Base-by-base conservation (phyloP, 2,329 filamentous ascomycete species). In the Neopestalotiopsis clavispora region DNA sequence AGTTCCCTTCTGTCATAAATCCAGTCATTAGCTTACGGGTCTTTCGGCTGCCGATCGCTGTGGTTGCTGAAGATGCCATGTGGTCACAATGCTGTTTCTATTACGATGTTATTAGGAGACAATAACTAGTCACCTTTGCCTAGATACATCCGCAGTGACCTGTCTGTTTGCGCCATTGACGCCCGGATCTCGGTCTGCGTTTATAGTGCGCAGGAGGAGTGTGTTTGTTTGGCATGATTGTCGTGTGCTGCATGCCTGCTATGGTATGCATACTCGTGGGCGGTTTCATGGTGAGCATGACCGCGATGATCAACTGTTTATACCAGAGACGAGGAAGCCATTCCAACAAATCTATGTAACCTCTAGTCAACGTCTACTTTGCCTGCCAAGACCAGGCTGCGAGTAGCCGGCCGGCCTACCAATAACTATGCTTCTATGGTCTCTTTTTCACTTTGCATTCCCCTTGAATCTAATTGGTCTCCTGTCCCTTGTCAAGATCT, bases 91-190 rank as follows among this genome's bases (percentile, higher is more conserved):
- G 59, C n/a, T 49, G 38, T 45, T 65, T 65, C 40, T 20, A 65
- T 65, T 65, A 65, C 62, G 40, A 65, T 65, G 23, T 40, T 32
- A 52, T 65, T 65, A 65, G n/a, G 45, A 20, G 62, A 40, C 32
- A n/a, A 60, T 14, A 60, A 60, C 57, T 30, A 60, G 23, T 30
- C 23, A 30, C 28, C 57, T 38, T 10, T 38, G 60, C 60, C 38
- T 23, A 23, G 60, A 28, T 20, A 42, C 34, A 30, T 32, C 28
- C 60, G 38, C 38, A n/a, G 23, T 14, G 23, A 60, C 23, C 28
- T 14, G 23, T 38, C 34, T 38, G 34, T 38, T 52, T 52, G 45
- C 45, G 45, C 45, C 17, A n/a, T 52, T n/a, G 14, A 38, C 45
- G 14, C 45, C 45, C 45, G 45, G 45, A 52, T 52, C 45, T 52